Evolutionary conservation across 2,329 filamentous ascomycete genomes (phyloP).

Genomic region (Cladophialophora carrionii): DNA sequence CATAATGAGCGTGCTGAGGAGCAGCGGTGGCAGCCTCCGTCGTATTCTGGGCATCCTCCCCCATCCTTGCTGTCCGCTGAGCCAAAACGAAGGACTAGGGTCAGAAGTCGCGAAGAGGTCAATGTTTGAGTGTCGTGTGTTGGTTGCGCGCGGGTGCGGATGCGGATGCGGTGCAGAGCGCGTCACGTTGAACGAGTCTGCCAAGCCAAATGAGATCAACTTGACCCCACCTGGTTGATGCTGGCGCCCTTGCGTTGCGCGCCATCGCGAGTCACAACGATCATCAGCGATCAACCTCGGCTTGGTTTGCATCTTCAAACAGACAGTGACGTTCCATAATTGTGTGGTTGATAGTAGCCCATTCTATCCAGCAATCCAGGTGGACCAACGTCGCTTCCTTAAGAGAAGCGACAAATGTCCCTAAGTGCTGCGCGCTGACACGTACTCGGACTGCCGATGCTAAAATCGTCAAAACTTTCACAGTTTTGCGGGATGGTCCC

Average conservation of each 20-base stretch:
- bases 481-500: not conserved
- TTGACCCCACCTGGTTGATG: not conserved
- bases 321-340: not conserved
- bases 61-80: slow-evolving; percentile 15
- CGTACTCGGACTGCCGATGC: not conserved
- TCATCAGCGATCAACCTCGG: not conserved
- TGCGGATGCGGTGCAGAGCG: not conserved
- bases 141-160: not conserved
- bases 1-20: slow-evolving; percentile 14
- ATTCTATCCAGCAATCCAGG: not conserved
- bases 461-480: slow-evolving; percentile 1
- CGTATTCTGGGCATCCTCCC: slow-evolving; percentile 9
- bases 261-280: not conserved
- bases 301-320: not conserved
- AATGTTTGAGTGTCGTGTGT: slow-evolving; percentile 15
- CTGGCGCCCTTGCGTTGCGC: too few species aligned
- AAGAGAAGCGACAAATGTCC: not conserved
- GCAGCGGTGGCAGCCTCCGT: not conserved
- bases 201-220: slow-evolving; percentile 10
- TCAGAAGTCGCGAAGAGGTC: slow-evolving; percentile 12
- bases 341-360: not conserved
- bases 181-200: slow-evolving; percentile 10
- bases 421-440: not conserved
- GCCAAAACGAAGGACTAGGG: not conserved
- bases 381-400: not conserved